Base-by-base conservation (phyloP, 306 rosid genomes). In the Cucurbita maxima region DNA sequence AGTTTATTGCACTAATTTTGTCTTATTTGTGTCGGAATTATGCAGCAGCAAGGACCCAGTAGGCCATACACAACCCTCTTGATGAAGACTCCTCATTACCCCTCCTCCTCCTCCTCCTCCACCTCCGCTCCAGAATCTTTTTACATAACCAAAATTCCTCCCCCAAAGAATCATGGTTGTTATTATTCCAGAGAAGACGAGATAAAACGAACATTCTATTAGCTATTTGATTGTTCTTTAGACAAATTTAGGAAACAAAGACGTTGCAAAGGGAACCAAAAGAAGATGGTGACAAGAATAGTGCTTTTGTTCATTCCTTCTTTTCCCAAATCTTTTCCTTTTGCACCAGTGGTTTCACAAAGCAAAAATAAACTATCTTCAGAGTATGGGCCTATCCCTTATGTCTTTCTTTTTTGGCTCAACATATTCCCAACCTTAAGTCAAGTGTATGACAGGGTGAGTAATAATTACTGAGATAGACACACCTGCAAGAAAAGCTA, bases 1-100 rank as follows among this genome's bases (percentile, higher is more conserved):
- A 52, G 52, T 36, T 56, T 67, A 37, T 13, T 55, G 80, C 38
- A 78, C 55, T 72, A 51, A 41, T 63, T 78, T 75, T 63, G 77
- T 57, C 40, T 58, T 58, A 57, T 73, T 40, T 74, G 72, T 45
- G 76, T 67, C 77, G 79, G 81, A 76, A 67, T 68, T 71, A 68
- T 69, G 68, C 7, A 54, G 38, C 37, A 59, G 36, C n/a, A 22
- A 58, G 82, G 84, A 58, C 81, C 84, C 75, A 64, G 6, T 54
- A 36, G 75, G 7, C 61, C 52, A 60, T 44, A 8, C 41, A 69
- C 75, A 76, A 44, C 50, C 15, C 71, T 36, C 75, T 74, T 14
- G 55, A 77, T 75, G 76, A 83, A 71, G 76, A 8, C 55, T 72
- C 34, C 34, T 30, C 34, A 30, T 2, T 30, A 30, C 34, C 34